Evolutionary conservation across 2,329 filamentous ascomycete genomes (phyloP).

Genomic region (Cercospora sp.): DNA sequence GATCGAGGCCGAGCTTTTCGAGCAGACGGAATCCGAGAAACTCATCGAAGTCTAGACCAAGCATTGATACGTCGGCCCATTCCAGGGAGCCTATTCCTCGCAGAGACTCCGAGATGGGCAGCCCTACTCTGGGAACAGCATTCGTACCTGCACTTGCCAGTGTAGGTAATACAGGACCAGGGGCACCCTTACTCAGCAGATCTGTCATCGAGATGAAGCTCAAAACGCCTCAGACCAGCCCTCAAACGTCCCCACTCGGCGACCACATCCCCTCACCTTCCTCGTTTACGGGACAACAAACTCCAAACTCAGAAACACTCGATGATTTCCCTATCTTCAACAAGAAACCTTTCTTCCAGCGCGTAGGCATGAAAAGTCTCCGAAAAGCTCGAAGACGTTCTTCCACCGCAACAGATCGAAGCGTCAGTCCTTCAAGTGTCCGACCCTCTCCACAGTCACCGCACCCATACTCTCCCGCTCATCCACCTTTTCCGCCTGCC

Average conservation of each 20-base stretch:
- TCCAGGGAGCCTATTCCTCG: background rate
- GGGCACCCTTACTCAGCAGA: slow-evolving; percentile 26
- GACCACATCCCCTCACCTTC: background rate
- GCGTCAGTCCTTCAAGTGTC: slow-evolving; percentile 12
- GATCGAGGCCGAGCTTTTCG: slow-evolving; percentile 10
- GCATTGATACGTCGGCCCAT: background rate
- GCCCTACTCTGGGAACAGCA: background rate
- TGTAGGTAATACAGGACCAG: slow-evolving; percentile 1
- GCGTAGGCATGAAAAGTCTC: background rate
- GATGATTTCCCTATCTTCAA: background rate
- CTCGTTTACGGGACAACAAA: background rate
- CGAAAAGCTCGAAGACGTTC: background rate
- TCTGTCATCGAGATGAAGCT: slow-evolving; percentile 28
- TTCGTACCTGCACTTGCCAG: background rate
- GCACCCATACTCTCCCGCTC: slow-evolving; percentile 16
- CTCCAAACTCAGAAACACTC: background rate
- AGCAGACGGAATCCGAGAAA: slow-evolving; percentile 5
- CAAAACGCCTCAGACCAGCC: slow-evolving; percentile 22
- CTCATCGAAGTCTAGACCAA: background rate
- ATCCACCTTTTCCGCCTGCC: slow-evolving; percentile 13
- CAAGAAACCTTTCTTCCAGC: slow-evolving; percentile 25
- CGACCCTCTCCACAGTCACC: slow-evolving; percentile 18
- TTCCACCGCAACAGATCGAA: background rate
- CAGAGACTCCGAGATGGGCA: background rate
- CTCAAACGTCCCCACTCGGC: slow-evolving; percentile 18